Conservation (phyloP, 805 yeast genomes). For the Saturnispora diversa region DNA sequence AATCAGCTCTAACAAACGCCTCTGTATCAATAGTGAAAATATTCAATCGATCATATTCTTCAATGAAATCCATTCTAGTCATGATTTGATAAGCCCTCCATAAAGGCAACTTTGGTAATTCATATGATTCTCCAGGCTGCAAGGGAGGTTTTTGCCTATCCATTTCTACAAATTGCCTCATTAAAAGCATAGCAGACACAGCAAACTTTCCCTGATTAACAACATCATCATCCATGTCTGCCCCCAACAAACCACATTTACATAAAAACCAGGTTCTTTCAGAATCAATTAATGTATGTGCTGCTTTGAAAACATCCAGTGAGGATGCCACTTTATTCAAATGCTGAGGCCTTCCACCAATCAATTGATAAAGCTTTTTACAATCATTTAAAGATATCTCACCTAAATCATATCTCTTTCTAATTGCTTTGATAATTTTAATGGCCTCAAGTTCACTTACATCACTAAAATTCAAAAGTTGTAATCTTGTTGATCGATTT, state of each 20-base stretch:
- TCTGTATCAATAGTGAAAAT: slow-evolving; percentile 72
- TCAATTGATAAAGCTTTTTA: slow-evolving; percentile 48
- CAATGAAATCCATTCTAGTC: slow-evolving; percentile 79
- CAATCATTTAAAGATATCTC: slow-evolving; percentile 29
- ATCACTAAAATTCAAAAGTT: slow-evolving; percentile 61
- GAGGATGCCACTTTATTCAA: slow-evolving; percentile 61
- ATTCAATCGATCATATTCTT: slow-evolving; percentile 64
- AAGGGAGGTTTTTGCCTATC: slow-evolving; percentile 33
- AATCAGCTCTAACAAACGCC: slow-evolving; percentile 69
- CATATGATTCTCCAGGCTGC: slow-evolving; percentile 17
- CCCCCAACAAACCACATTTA: slow-evolving; percentile 72
- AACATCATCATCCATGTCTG: slow-evolving; percentile 81
- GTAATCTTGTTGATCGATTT: slow-evolving; percentile 63
- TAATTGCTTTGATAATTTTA: slow-evolving; percentile 43
- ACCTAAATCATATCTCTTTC: slow-evolving; percentile 38
- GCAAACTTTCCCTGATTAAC: slow-evolving; percentile 77
- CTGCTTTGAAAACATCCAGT: slow-evolving; percentile 46
- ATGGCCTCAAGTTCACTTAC: slow-evolving; percentile 48
- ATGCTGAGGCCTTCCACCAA: slow-evolving; percentile 85
- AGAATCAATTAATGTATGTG: slow-evolving; percentile 63
- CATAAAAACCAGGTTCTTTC: slow-evolving; percentile 83
- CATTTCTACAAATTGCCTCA: slow-evolving; percentile 64
- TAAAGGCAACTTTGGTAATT: slow-evolving; percentile 64
- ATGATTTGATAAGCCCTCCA: slow-evolving; percentile 81
- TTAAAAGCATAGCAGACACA: slow-evolving; percentile 62